Conservation (phyloP, 495 filamentous ascomycete species). For the Eremomyces bilateralis region DNA sequence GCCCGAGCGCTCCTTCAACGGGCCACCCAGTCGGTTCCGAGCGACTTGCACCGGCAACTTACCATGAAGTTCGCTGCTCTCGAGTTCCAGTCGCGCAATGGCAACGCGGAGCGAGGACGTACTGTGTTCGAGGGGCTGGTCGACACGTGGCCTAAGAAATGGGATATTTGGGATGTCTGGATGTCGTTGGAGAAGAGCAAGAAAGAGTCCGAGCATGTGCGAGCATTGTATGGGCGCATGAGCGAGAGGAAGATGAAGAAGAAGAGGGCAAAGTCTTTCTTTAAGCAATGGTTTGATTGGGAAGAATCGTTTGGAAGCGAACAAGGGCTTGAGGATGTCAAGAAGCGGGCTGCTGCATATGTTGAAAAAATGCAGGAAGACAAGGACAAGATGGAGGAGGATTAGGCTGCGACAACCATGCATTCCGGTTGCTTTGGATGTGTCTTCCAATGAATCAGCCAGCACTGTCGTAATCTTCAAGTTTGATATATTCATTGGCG, state of each 20-base stretch:
- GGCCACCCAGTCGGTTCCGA: constrained; percentile 62
- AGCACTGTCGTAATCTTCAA: no score
- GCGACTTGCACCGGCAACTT: constrained; percentile 47
- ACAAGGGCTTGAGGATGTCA: no score
- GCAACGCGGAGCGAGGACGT: constrained; percentile 74
- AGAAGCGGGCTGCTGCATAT: no score
- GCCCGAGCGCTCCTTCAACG: constrained; percentile 66
- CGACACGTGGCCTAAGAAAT: constrained; percentile 61
- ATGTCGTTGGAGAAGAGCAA: constrained; percentile 62
- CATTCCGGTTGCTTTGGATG: no score
- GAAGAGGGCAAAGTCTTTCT: constrained; percentile 14
- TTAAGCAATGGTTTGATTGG: constrained; percentile 19
- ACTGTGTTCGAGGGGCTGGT: constrained; percentile 85
- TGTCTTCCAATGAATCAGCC: no score
- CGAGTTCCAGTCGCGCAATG: constrained; percentile 67
- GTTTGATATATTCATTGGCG: no score
- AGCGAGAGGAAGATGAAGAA: constrained; percentile 34
- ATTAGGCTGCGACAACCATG: no score
- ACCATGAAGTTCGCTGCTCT: constrained; percentile 74
- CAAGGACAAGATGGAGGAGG: no score
- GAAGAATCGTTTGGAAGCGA: no score
- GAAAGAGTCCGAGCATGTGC: constrained; percentile 35
- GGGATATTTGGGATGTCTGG: constrained; percentile 82
- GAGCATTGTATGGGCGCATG: constrained; percentile 66
- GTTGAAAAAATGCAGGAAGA: no score